These are phyloP conservation scores for Xylariaceae sp. DNA, from an alignment of 2,329 filamentous ascomycete genomes.

Conservation along the genomic window DNA sequence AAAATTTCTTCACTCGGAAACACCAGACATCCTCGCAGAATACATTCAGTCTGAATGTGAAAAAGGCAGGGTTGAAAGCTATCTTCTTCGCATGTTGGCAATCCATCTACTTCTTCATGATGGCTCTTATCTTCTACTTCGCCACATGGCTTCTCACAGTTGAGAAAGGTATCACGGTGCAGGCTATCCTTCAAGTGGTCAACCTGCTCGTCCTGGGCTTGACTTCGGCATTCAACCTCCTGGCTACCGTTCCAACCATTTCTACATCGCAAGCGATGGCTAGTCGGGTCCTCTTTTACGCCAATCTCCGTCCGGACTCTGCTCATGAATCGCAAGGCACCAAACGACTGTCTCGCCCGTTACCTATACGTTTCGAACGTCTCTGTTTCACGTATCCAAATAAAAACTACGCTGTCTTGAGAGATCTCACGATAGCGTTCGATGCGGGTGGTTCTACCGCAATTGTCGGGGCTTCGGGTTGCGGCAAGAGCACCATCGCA, in stretches of 20 bases:
- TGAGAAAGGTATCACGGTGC: slow-evolving; percentile 43
- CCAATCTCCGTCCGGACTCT: slow-evolving; percentile 48
- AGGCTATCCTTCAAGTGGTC: slow-evolving; percentile 66
- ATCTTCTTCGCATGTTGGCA: slow-evolving; percentile 74
- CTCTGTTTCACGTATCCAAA: slow-evolving; percentile 68
- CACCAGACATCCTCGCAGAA: slow-evolving; percentile 47
- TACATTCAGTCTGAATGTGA: slow-evolving; percentile 57
- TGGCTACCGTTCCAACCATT: slow-evolving; percentile 75
- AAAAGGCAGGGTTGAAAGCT: slow-evolving; percentile 62
- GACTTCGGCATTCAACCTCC: slow-evolving; percentile 62
- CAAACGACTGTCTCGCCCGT: slow-evolving; percentile 31
- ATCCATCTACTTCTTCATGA: slow-evolving; percentile 63
- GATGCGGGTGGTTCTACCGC: slow-evolving; percentile 61
- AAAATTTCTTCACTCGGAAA: slow-evolving; percentile 63
- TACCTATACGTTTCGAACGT: slow-evolving; percentile 49
- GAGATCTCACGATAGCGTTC: slow-evolving; percentile 61
- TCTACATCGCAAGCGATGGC: slow-evolving; percentile 68
- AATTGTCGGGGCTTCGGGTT: slow-evolving; percentile 78
- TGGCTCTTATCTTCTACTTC: slow-evolving; percentile 79
- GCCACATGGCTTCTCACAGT: slow-evolving; percentile 58
- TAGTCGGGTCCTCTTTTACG: slow-evolving; percentile 64
- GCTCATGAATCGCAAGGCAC: slow-evolving; percentile 55
- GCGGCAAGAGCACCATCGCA: slow-evolving; percentile 84
- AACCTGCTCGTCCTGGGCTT: slow-evolving; percentile 81
- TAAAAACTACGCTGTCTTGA: slow-evolving; percentile 49